Evolutionary conservation across 2,329 filamentous ascomycete species (phyloP), one percentile per base, ranked within the genome.

Genomic region (Penicillium capsulatum): DNA sequence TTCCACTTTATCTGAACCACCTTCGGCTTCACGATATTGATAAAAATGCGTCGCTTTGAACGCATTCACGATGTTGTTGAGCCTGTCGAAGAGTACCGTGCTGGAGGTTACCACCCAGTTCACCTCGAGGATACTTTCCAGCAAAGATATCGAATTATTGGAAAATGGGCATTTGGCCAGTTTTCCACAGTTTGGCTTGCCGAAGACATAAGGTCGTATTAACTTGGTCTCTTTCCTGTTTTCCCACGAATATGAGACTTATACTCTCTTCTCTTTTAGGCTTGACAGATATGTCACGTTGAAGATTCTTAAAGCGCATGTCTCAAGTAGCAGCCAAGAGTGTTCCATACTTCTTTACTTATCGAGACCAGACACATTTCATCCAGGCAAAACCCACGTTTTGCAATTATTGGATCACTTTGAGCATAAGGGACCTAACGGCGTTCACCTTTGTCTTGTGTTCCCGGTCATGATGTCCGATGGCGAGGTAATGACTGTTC

Each of bases 161-260:
- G 16, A 52, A 44, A 43, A 38, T 50, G 31, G 34, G 35, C 6
- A 26, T 40, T 17, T 30, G 26, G 35, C 22, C 10, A 36, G 2
- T 44, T 46, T 44, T 38, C 62, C 15, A 59, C 56, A n/a, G 55
- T 57, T 16, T 58, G 53, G 51, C 36, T 57, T 33, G 50, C 55
- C 13, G 7, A 45, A 15, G 48, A 58, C 20, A 15, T 27, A 40
- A 19, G 27, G 48, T 50, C 37, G 22, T 36, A 22, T 31, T 38
- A 28, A 14, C 15, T 4, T 24, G 17, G 20, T 24, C 29, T 24
- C 14, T 22, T 13, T 15, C 34, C 22, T 36, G 24, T 35, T 34
- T 35, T 31, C 24, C 17, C 40, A 37, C n/a, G 6, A 19, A 27
- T 32, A 15, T 29, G 15, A 34, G 17, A 44, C 16, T 43, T 41